Base-by-base conservation (phyloP, 495 filamentous ascomycete species). In the Penicillium nucicola region DNA sequence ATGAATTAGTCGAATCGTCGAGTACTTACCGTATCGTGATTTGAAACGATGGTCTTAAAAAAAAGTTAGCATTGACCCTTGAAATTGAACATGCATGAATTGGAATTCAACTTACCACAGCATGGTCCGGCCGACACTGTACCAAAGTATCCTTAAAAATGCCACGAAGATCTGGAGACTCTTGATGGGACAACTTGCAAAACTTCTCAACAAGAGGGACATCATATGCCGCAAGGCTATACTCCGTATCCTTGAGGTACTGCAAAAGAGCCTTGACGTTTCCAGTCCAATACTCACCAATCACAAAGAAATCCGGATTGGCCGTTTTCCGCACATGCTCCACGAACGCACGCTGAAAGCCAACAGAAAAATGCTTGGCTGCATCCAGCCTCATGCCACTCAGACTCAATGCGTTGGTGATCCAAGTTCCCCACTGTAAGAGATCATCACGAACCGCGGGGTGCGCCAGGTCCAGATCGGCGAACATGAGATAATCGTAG, bases 351-450 rank as follows among this genome's bases (percentile, higher is more conserved):
- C 71, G 72, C 14, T 86, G 77, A 57, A 89, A 90, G 1, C 71
- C 71, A 43, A 80, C 75, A 11, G 80, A 84, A 61, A 84, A 86
- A 66, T 91, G 87, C 60, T 88, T 85, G 15, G 83, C 79, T 12
- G 86, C 87, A 63, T 91, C 87, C n/a, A 91, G 75, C 20, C 87
- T 75, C 56, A 91, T 84, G 6, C 87, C 87, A 53, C 75, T 72
- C 15, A 90, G 65, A 1, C 78, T 76, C 0, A 86, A 52, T 45
- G 83, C 63, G 1, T 76, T 65, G 0, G 70, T 74, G 37, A 91
- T 72, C 86, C 87, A 91, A 9, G 73, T 64, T 0, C 80, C 84
- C 87, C 86, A 90, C 22, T 75, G 67, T 11, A 85, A 60, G 5
- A 88, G 78, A 55, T 91, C 86, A 5, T 74, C 57, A 42, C 72